These are phyloP conservation scores for Oryza officinalis DNA, from an alignment of 176 grass and related monocot species.

Conservation along the genomic window DNA sequence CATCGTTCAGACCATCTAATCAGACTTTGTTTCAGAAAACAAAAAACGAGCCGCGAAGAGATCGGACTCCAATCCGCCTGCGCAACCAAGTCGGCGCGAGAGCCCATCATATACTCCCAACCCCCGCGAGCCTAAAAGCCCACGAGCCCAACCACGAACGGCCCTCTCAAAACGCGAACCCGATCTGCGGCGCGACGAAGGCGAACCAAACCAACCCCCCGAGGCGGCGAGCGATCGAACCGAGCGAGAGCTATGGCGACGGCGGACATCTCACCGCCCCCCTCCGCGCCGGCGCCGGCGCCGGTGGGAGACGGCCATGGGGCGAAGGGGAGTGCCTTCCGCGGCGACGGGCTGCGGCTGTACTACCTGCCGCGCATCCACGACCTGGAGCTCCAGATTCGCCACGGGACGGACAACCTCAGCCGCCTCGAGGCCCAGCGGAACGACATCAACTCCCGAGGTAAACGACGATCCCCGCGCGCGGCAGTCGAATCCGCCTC, in stretches of 20 bases:
- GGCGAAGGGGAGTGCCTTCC: constrained; percentile 31
- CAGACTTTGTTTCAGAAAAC: too few species aligned
- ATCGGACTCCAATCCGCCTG: too few species aligned
- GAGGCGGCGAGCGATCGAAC: background rate
- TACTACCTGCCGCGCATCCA: constrained; percentile 89
- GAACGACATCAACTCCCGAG: constrained; percentile 87
- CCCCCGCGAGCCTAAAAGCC: background rate
- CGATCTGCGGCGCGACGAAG: too few species aligned
- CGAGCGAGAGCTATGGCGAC: constrained; percentile 48
- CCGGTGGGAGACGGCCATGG: background rate
- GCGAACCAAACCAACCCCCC: too few species aligned
- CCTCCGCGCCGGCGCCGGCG: constrained; percentile 7
- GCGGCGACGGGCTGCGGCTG: constrained; percentile 67
- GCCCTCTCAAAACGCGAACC: too few species aligned
- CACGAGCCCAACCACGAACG: background rate
- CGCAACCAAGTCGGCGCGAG: background rate
- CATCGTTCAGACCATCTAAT: too few species aligned
- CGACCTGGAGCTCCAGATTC: constrained; percentile 62
- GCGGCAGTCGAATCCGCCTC: background rate
- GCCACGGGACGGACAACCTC: constrained; percentile 75
- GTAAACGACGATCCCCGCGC: constrained; percentile 24
- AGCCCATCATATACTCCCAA: background rate
- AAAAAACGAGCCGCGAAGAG: too few species aligned
- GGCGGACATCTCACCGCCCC: constrained; percentile 55
- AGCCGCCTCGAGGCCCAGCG: constrained; percentile 82